Percentiles rank a stretch among this genome's conserved stretches.
phyloP scores from a whole-genome alignment of 1,284 basidiomycete genomes.

The Heterobasidion parviporum region DNA sequence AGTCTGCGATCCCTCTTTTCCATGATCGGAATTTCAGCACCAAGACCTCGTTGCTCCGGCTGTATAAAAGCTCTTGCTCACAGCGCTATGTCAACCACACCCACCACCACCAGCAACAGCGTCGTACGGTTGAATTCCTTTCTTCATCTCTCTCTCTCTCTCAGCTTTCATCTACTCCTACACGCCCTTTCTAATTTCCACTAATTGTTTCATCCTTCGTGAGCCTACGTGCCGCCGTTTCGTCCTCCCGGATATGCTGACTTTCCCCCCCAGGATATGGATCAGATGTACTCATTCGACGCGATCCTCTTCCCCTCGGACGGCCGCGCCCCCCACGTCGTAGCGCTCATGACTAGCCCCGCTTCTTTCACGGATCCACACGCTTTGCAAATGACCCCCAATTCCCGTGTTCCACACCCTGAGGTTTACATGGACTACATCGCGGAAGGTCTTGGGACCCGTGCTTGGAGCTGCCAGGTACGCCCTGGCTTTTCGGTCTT shows the following conservation, averaged over 20 bases:
- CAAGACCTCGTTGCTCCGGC: background rate
- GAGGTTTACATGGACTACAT: constrained; percentile 80
- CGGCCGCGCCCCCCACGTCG: constrained; percentile 54
- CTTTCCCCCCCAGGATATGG: constrained; percentile 31
- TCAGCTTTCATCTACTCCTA: background rate
- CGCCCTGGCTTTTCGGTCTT: constrained; percentile 13
- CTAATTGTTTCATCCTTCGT: background rate
- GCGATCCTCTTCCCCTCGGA: constrained; percentile 37
- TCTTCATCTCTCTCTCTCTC: background rate
- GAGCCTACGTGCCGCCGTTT: background rate
- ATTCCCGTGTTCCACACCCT: constrained; percentile 63
- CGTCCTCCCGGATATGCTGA: background rate
- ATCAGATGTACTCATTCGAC: constrained; percentile 49
- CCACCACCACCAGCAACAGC: background rate
- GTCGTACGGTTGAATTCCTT: background rate
- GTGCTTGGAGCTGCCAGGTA: constrained; percentile 68
- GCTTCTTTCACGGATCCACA: constrained; percentile 40
- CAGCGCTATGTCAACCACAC: background rate
- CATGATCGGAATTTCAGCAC: background rate
- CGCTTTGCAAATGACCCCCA: constrained; percentile 21
- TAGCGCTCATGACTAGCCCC: constrained; percentile 63
- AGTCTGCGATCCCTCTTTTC: background rate
- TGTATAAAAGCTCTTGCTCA: background rate
- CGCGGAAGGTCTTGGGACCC: constrained; percentile 56
- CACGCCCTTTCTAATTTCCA: background rate